Evolutionary conservation across 2,329 filamentous ascomycete species (phyloP), one percentile per base, ranked within the genome.

Genomic region (Ceratocystis cacaofunesta): DNA sequence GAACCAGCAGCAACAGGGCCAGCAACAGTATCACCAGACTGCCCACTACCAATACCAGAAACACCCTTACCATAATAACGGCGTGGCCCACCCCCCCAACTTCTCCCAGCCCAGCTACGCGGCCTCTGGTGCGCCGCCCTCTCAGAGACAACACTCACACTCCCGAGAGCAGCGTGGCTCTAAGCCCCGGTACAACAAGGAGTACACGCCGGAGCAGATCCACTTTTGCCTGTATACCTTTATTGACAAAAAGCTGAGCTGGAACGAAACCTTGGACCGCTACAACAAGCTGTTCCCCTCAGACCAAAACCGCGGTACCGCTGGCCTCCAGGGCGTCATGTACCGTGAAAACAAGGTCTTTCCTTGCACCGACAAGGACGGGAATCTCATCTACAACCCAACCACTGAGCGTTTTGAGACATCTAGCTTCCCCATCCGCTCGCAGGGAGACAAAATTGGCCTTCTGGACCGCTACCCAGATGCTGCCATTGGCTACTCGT

Each of bases 161-260:
- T 10, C n/a, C 3, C 60, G 63, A n/a, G 32, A 62, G 28, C 65
- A 64, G 46, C 67, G 61, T 32, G 52, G 32, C 65, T 67, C 63
- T 48, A 69, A 65, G 28, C 69, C 52, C 64, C 69, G 61, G 22
- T 71, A 63, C 66, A 78, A 78, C 69, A 74, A 77, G 62, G 77
- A 78, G 69, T 78, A 78, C 70, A 76, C 75, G 0, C 74, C 73
- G 0, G 76, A 78, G 67, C 75, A 78, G 68, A 75, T 75, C 17
- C 75, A 77, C 69, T 78, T 76, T 65, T 76, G 77, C 70, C 76
- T 77, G 67, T 78, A 77, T 67, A 73, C 73, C n/a, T 76, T 74
- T 71, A 75, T 76, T 66, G 76, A 78, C 68, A 76, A 74, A 71
- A 76, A 76, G 68, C 71, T 76, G 66, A 76, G 75, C 69, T 78